Base-by-base conservation (phyloP, 495 filamentous ascomycete genomes). In the Trichoderma reesei region DNA sequence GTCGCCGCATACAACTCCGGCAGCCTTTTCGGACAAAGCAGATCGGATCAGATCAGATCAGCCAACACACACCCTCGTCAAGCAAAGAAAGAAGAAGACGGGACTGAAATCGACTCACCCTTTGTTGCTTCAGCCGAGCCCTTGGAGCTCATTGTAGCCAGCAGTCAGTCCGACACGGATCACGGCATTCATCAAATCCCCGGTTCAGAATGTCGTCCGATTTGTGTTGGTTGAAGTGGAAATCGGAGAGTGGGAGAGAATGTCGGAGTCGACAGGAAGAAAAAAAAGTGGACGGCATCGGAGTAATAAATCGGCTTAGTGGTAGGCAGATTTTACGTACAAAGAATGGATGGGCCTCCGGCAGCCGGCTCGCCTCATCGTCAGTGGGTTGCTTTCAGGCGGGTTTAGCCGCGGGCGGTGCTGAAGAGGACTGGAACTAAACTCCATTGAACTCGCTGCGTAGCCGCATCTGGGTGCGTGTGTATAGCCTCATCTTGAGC, bases 71-170 rank as follows among this genome's bases (percentile, higher is more conserved):
- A 26, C 26, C 26, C 26, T 26, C 1, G 16, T 48, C 18, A 20
- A 48, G n/a, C 44, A 18, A 18, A 26, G 20, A 8, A 8, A 8
- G 44, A 20, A 48, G 9, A n/a, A 48, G 20, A 26, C 16, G 5
- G 31, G 10, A 34, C 51, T 26, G 31, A 11, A 56, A 11, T 18
- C 9, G 20, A 1, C 10, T 33, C 26, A 56, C 51, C 51, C 34
- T 56, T 56, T 34, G 51, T 33, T 34, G 51, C 51, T 13, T 56
- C 51, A 56, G 20, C 51, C 51, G 51, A 56, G 51, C 31, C 51
- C 51, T 56, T 36, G 20, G 51, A 56, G 51, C 51, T 56, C 51
- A 56, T 56, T 56, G 51, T 26, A 56, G 26, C 16, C 51, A 9
- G 6, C 5, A 16, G 10, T 56, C 13, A 26, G 26, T 26, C 26